Evolutionary conservation across 352 stramenopile species (phyloP).

Genomic region (Phytophthora fragariae): DNA sequence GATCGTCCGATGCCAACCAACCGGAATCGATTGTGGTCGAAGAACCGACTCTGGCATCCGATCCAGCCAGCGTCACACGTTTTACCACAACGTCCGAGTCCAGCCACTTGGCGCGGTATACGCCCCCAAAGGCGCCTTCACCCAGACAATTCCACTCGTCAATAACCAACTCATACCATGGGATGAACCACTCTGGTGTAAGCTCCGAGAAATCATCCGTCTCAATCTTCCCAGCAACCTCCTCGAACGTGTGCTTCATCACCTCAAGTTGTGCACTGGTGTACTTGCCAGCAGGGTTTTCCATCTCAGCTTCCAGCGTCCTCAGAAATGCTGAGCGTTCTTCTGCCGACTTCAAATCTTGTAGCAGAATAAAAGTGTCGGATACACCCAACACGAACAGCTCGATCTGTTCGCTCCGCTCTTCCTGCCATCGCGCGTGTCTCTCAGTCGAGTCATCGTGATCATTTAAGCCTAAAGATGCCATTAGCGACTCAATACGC

Average conservation of each 20-base stretch:
- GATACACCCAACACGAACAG: background rate
- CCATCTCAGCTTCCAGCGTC: background rate
- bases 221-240: background rate
- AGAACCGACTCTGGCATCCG: background rate
- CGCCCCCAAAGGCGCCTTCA: conserved; percentile 1
- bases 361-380: conserved; percentile 5
- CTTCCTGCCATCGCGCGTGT: background rate
- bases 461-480: background rate
- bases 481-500: conserved; percentile 2
- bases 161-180: conserved; percentile 8
- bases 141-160: background rate
- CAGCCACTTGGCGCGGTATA: conserved; percentile 3
- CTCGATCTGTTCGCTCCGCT: background rate
- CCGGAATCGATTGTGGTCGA: background rate
- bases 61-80: background rate
- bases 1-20: background rate
- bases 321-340: conserved; percentile 1
- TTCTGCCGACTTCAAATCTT: conserved; percentile 5
- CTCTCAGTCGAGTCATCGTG: background rate
- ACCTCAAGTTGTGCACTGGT: background rate
- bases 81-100: conserved; percentile 14
- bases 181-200: conserved; percentile 11
- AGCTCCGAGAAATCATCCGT: background rate
- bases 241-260: background rate
- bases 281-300: background rate